Percentiles rank a stretch among this genome's conserved stretches.
phyloP scores from a whole-genome alignment of 2,329 filamentous ascomycete genomes.

The Sclerotinia subarctica region DNA sequence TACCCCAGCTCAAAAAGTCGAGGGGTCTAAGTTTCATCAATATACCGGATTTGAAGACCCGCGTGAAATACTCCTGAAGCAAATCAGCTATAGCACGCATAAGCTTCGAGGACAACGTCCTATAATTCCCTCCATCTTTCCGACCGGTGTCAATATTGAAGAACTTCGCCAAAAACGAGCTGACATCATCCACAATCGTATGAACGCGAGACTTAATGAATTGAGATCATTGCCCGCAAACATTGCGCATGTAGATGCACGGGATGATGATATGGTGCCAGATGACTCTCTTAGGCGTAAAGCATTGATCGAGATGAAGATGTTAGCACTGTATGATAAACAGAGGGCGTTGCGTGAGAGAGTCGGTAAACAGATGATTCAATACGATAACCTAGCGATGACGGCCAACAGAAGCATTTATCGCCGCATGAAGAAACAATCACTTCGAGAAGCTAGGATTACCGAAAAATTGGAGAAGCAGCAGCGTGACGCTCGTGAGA shows the following conservation, averaged over 20 bases:
- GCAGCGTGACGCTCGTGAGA: conserved; percentile 92
- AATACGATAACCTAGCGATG: conserved; percentile 95
- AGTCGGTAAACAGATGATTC: conserved; percentile 87
- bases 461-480: conserved; percentile 99
- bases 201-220: conserved; percentile 79
- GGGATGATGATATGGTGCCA: conserved; percentile 63
- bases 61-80: conserved; percentile 47
- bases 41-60: conserved; percentile 62
- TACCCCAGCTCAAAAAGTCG: conserved; percentile 38
- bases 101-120: conserved; percentile 70
- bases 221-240: conserved; percentile 82
- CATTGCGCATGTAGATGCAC: conserved; percentile 80
- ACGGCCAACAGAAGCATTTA: conserved; percentile 90
- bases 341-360: conserved; percentile 82
- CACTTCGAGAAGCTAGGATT: conserved; percentile 87
- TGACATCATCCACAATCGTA: conserved; percentile 82
- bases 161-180: conserved; percentile 84
- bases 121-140: conserved; percentile 84
- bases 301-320: conserved; percentile 93
- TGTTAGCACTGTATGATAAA: conserved; percentile 80
- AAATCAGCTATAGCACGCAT: conserved; percentile 79
- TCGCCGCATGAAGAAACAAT: conserved; percentile 96
- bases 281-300: conserved; percentile 85
- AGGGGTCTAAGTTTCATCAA: conserved; percentile 52
- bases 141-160: conserved; percentile 82